These are phyloP conservation scores for Yarrowia divulgata DNA, from an alignment of 805 yeast genomes.

Conservation along the genomic window DNA sequence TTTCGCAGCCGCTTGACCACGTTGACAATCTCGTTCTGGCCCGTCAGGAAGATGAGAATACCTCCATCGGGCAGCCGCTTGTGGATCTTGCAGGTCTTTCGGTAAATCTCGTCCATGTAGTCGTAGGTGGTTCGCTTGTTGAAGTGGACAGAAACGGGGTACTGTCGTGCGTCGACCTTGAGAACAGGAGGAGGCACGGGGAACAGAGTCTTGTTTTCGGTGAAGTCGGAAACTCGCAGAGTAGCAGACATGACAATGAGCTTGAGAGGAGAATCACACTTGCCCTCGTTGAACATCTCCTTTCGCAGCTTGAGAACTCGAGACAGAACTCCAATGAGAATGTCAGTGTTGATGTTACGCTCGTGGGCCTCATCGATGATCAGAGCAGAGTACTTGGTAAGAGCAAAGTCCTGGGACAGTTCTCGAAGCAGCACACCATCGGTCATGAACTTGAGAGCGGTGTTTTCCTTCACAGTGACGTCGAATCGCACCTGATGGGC, in stretches of 20 bases:
- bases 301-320: slow-evolving; percentile 78
- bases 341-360: slow-evolving; percentile 94
- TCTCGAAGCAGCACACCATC: slow-evolving; percentile 95
- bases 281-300: slow-evolving; percentile 49
- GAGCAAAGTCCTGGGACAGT: slow-evolving; percentile 84
- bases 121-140: slow-evolving; percentile 77
- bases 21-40: slow-evolving; percentile 87
- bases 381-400: slow-evolving; percentile 82
- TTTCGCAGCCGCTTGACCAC: slow-evolving; percentile 72
- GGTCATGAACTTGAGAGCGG: slow-evolving; percentile 88
- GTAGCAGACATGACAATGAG: slow-evolving; percentile 97
- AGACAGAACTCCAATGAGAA: slow-evolving; percentile 91
- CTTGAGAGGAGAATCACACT: slow-evolving; percentile 69
- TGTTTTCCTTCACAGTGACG: slow-evolving; percentile 64
- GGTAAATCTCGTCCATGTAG: slow-evolving; percentile 85
- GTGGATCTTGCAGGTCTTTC: slow-evolving; percentile 87
- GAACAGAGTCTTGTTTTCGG: slow-evolving; percentile 79
- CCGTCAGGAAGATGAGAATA: slow-evolving; percentile 88
- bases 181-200: slow-evolving; percentile 80
- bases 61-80: slow-evolving; percentile 90
- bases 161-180: slow-evolving; percentile 91
- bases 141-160: slow-evolving; percentile 91
- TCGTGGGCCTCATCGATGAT: slow-evolving; percentile 98
- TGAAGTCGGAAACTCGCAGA: slow-evolving; percentile 87
- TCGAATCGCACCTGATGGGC: slow-evolving; percentile 91